Conservation (phyloP, 2,329 filamentous ascomycete species). For the Fusarium vanettenii region DNA sequence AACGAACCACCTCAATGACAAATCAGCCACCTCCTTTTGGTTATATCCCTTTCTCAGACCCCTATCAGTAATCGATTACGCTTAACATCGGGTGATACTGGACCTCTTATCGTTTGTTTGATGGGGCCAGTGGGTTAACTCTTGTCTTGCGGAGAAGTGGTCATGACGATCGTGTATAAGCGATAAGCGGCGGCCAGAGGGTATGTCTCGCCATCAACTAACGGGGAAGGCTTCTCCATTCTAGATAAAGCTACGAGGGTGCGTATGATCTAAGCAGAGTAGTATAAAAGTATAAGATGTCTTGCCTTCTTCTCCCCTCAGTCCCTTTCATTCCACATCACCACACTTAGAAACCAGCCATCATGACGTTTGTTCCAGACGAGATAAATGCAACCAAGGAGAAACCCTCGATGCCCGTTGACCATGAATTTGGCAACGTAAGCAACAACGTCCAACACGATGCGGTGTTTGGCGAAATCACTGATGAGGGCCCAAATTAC, state of each 20-base stretch:
- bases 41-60: background rate
- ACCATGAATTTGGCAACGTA: background rate
- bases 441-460: background rate
- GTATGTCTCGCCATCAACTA: background rate
- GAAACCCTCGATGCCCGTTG: background rate
- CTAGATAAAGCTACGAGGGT: background rate
- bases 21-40: background rate
- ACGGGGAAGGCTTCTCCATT: background rate
- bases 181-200: background rate
- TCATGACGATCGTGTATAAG: background rate
- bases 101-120: background rate
- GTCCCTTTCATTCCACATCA: background rate
- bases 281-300: background rate
- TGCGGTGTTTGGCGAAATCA: background rate
- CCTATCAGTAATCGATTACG: background rate
- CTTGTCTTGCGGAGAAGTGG: background rate
- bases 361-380: background rate
- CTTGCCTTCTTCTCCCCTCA: background rate
- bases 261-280: background rate
- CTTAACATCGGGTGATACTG: background rate
- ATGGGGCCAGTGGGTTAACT: background rate
- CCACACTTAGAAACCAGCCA: background rate
- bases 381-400: background rate
- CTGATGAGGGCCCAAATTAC: background rate
- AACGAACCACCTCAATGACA: background rate